Evolutionary conservation across 305 asterid species (phyloP), one percentile per base, ranked within the genome.

Genomic region (Fraxinus greggii): DNA sequence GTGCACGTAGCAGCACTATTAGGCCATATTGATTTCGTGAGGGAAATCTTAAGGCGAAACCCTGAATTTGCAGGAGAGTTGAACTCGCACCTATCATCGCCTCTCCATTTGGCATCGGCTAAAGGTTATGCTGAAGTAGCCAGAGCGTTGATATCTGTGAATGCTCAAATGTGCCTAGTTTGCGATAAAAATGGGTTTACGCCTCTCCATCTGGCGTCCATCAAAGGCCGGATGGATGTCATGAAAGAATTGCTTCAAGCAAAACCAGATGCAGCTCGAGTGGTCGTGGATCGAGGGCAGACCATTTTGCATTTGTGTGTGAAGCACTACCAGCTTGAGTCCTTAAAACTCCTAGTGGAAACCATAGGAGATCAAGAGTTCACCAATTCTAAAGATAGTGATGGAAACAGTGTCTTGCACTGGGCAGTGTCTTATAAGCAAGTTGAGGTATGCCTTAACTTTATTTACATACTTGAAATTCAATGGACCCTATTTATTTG

Each of bases 291-390:
- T 3, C 38, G 78, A 0, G 73, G 70, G 1, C 76, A 76, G 23
- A 85, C 76, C 1, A 38, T 85, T 8, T 86, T 89, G n/a, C 91
- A 85, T 51, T 77, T 89, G 13, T 89, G 91, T 23, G 89, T 89
- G 0, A 78, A 85, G 79, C 69, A 75, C 28, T 38, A 77, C 2
- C 91, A 87, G 67, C 69, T 89, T 1, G 88, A 89, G 72, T 87
- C 88, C 13, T 26, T 89, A 79, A 76, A 82, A 72, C 1, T 83
- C 0, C 32, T 89, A 13, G 0, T 78, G 80, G 78, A 74, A 1
- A 56, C 0, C 2, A 4, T 79, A 7, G 61, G 65, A 40, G 56
- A 40, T 31, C 13, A 17, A 3, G 89, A 78, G 2, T 28, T 85
- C 76, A 69, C 87, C 12, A 85, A 83, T 72, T 8, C 33, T 1